These are phyloP conservation scores for Diaporthe ilicicola DNA, from an alignment of 2,329 filamentous ascomycete genomes.

Conservation along the genomic window DNA sequence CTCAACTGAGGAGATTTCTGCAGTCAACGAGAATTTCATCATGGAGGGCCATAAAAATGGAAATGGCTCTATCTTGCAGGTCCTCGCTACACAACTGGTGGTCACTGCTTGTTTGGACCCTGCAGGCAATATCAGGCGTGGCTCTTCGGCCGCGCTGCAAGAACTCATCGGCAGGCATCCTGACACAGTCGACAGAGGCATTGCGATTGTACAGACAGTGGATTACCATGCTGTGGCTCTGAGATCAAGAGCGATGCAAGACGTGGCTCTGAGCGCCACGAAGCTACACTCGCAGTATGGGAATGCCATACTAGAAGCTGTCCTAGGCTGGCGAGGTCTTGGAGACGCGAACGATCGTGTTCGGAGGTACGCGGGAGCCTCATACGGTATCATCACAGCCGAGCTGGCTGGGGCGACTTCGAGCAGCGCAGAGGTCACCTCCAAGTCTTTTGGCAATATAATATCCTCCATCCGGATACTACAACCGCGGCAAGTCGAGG, in stretches of 20 bases:
- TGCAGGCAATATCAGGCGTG: slow-evolving; percentile 90
- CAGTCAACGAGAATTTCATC: slow-evolving; percentile 61
- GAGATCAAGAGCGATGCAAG: slow-evolving; percentile 80
- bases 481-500: slow-evolving; percentile 69
- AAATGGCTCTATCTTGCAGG: slow-evolving; percentile 70
- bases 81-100: slow-evolving; percentile 82
- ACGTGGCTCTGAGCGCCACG: slow-evolving; percentile 76
- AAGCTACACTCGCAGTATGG: slow-evolving; percentile 75
- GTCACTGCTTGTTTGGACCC: slow-evolving; percentile 86
- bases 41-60: slow-evolving; percentile 46
- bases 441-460: slow-evolving; percentile 51
- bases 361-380: slow-evolving; percentile 74
- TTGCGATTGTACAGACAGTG: slow-evolving; percentile 85
- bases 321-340: slow-evolving; percentile 89
- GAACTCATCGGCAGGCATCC: slow-evolving; percentile 94
- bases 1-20: slow-evolving; percentile 77
- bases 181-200: slow-evolving; percentile 82
- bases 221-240: slow-evolving; percentile 94
- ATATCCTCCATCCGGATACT: slow-evolving; percentile 55
- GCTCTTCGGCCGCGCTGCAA: slow-evolving; percentile 91
- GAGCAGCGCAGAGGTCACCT: slow-evolving; percentile 33
- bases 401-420: slow-evolving; percentile 43
- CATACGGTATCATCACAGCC: slow-evolving; percentile 69
- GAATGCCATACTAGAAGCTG: slow-evolving; percentile 71
- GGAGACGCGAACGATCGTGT: slow-evolving; percentile 79